Conservation (phyloP, 192 early-diverging fungal genomes). For the Chytriomyces confervae region DNA sequence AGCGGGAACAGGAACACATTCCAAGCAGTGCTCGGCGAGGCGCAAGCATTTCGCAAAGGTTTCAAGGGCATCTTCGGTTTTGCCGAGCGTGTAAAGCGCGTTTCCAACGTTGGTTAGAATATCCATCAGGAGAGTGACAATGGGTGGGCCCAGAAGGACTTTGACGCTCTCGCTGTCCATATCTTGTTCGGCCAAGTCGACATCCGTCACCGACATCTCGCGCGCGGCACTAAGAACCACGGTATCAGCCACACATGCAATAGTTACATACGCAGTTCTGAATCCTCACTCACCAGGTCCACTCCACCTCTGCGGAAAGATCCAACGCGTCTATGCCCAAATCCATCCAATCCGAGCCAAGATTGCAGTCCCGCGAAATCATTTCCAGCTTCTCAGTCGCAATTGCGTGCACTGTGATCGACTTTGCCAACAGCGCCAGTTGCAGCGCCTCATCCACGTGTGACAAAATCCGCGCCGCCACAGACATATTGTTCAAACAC, state of each 20-base stretch:
- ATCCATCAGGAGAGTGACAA: constrained; percentile 7
- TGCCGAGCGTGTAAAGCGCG: background rate
- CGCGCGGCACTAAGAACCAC: no score
- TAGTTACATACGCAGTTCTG: no score
- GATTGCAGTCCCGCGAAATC: background rate
- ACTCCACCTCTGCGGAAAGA: background rate
- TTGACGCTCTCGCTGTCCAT: no score
- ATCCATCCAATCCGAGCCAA: constrained; percentile 2
- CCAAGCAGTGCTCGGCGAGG: constrained; percentile 4
- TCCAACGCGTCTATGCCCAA: background rate
- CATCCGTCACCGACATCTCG: no score
- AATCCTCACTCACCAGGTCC: background rate
- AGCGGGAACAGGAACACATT: background rate
- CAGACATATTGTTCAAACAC: constrained; percentile 25
- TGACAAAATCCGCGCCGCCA: background rate
- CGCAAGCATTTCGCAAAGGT: background rate
- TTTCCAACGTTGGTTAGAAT: constrained; percentile 7
- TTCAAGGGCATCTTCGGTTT: background rate
- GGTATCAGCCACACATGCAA: no score
- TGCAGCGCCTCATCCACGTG: constrained; percentile 7
- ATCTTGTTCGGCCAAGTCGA: no score
- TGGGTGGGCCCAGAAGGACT: background rate
- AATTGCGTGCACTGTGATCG: background rate
- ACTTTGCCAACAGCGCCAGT: background rate
- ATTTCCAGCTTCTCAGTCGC: constrained; percentile 9